Evolutionary conservation across 768 basidiomycete species (phyloP).

Genomic region (Russula olivacea): DNA sequence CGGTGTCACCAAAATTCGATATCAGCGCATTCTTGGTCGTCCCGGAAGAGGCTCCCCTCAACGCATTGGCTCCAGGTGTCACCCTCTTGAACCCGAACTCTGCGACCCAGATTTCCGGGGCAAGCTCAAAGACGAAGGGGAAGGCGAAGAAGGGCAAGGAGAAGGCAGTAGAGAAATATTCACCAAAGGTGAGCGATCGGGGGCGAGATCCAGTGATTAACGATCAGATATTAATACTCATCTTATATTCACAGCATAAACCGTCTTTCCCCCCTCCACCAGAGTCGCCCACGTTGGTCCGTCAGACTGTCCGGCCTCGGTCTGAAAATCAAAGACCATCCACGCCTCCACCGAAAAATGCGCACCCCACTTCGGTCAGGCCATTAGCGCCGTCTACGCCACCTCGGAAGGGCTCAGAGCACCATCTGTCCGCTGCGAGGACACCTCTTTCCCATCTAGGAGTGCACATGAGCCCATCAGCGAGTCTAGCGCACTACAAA

Average conservation of each 20-base stretch:
- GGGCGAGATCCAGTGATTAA: neutral
- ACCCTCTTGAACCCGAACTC: slow-evolving; percentile 17
- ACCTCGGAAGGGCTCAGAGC: slow-evolving; percentile 28
- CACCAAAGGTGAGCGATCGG: slow-evolving; percentile 6
- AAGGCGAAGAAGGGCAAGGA: slow-evolving; percentile 25
- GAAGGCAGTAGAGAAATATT: slow-evolving; percentile 8
- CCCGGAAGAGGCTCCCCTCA: slow-evolving; percentile 24
- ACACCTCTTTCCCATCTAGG: slow-evolving; percentile 67
- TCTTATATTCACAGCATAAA: slow-evolving; percentile 4
- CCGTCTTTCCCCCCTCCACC: slow-evolving; percentile 18
- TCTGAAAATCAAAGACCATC: neutral
- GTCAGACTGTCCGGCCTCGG: slow-evolving; percentile 12
- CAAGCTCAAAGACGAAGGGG: slow-evolving; percentile 13
- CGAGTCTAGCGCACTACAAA: slow-evolving; percentile 64
- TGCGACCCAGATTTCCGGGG: neutral
- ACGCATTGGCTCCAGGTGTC: slow-evolving; percentile 24
- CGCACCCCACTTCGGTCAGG: slow-evolving; percentile 4
- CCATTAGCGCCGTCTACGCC: slow-evolving; percentile 35
- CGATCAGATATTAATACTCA: neutral
- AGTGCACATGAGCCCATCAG: slow-evolving; percentile 61
- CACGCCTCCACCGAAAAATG: slow-evolving; percentile 17
- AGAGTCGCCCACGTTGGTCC: slow-evolving; percentile 24
- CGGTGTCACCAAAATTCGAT: slow-evolving; percentile 15
- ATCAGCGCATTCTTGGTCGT: slow-evolving; percentile 24
- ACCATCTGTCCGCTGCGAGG: slow-evolving; percentile 51